phyloP scores from a whole-genome alignment of 164 flowering plant genomes.

The Umbilicus rupestris region DNA sequence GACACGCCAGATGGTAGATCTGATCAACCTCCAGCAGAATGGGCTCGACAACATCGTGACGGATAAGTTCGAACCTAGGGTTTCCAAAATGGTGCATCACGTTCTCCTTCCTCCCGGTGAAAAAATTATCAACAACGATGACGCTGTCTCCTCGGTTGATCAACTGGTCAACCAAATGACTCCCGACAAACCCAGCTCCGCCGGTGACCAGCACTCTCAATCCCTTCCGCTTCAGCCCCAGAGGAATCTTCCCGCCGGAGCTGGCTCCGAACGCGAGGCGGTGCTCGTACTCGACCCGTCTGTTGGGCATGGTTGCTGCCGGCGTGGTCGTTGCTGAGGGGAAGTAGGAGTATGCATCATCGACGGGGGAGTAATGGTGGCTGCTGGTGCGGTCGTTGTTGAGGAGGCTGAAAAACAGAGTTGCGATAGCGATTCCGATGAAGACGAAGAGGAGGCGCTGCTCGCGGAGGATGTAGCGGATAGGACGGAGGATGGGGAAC shows the following conservation, averaged over 20 bases:
- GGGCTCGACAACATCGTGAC: conserved; percentile 91
- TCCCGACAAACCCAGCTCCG: conserved; percentile 92
- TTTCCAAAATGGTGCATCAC: conserved; percentile 85
- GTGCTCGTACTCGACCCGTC: conserved; percentile 11
- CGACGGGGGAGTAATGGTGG: conserved; percentile 12
- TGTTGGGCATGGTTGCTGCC: conserved; percentile 10
- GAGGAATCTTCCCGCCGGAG: conserved; percentile 56
- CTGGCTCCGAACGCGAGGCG: conserved; percentile 14
- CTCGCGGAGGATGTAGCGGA: conserved; percentile 63
- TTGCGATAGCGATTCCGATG: conserved; percentile 59
- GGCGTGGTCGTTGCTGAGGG: conserved; percentile 12
- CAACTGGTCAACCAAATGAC: conserved; percentile 78
- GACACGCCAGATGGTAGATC: conserved; percentile 93
- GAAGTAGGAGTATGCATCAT: conserved; percentile 12
- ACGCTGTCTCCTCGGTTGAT: conserved; percentile 78
- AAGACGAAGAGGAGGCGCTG: conserved; percentile 67
- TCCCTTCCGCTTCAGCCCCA: conserved; percentile 67
- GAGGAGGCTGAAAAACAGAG: conserved; percentile 44
- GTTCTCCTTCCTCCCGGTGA: conserved; percentile 86
- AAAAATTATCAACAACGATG: conserved; percentile 87
- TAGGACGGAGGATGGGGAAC: conserved; percentile 31
- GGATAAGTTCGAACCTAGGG: conserved; percentile 76
- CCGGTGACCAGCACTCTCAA: conserved; percentile 78
- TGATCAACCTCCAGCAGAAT: conserved; percentile 88
- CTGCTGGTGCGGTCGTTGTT: background rate